Evolutionary conservation across 1,284 basidiomycete species (phyloP), one percentile per base, ranked within the genome.

Genomic region (Ustilago tritici): DNA sequence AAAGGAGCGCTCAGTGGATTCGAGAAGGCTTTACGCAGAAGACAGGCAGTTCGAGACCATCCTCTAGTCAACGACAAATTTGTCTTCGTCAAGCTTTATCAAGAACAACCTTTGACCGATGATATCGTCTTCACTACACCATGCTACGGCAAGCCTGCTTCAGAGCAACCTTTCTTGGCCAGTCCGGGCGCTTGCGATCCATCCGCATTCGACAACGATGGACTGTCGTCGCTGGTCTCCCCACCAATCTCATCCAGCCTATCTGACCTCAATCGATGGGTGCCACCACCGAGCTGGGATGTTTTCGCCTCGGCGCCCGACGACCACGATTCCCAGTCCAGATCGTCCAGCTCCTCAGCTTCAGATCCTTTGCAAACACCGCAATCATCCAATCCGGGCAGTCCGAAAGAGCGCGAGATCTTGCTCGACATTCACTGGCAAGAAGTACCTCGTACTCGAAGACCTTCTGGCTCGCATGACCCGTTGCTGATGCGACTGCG

Each of bases 121-220:
- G 23, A 32, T 4, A 14, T 32, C 10, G 28, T 4, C 6, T 41
- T 38, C 34, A 5, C 14, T 2, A 49, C 47, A 15, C n/a, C 50
- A 11, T 15, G 7, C 7, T 28, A 43, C 15, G 10, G 36, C 2
- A 41, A 34, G 4, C 19, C 61, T 9, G 19, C 34, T n/a, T 32
- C 34, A n/a, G 36, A 32, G 19, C 35, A 23, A 14, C 38, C 32
- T 1, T 57, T 52, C 15, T 57, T 73, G 2, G 65, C 65, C 9
- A 74, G 71, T 32, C 71, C 71, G 0, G 59, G 59, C 3, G 71
- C 62, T 3, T 19, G 57, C 34, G 71, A 69, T 53, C 62, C 71
- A 2, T 64, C 58, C 2, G 65, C 65, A 1, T 65, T 74, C 65
- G 71, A 74, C 8, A 61, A 56, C 32, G 54, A 68, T 32, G 10